Evolutionary conservation across 2,329 filamentous ascomycete species (phyloP).

Genomic region (Hypoxylon sp.): DNA sequence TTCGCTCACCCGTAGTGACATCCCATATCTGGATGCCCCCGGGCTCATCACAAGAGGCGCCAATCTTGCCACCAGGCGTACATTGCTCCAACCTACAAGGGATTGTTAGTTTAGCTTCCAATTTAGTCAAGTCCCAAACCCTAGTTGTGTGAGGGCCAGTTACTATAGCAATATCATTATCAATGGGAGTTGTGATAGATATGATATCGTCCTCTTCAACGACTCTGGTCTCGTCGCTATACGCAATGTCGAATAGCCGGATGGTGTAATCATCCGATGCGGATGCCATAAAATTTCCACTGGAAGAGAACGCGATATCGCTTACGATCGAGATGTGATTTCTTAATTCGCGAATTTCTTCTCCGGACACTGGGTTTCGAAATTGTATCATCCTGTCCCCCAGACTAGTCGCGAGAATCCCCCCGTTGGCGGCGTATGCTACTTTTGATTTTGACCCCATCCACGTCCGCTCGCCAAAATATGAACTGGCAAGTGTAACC

Average conservation of each 20-base stretch:
- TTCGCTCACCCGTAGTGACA: not conserved
- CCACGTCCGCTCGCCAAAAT: not conserved
- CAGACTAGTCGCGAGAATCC: not conserved
- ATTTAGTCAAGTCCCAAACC: conserved; percentile 10
- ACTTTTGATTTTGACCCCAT: not conserved
- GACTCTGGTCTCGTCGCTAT: not conserved
- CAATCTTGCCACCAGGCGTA: conserved; percentile 3
- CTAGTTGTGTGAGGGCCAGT: not conserved
- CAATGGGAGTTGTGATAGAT: not conserved
- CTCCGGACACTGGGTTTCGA: not conserved
- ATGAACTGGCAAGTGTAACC: not conserved
- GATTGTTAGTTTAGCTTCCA: not conserved
- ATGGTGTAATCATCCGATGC: not conserved
- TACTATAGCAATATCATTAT: conserved; percentile 3
- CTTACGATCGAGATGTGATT: not conserved
- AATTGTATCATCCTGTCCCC: not conserved
- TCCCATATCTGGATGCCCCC: conserved; percentile 4
- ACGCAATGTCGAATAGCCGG: not conserved
- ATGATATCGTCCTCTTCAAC: too few relatives aligned
- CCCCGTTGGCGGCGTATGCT: conserved; percentile 11
- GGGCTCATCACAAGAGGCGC: not conserved
- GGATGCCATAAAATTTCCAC: not conserved
- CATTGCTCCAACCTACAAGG: not conserved
- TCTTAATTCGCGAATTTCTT: not conserved
- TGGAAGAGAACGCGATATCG: conserved; percentile 8